Evolutionary conservation across 495 filamentous ascomycete species (phyloP).

Genomic region (Aspergillus cavernicola): DNA sequence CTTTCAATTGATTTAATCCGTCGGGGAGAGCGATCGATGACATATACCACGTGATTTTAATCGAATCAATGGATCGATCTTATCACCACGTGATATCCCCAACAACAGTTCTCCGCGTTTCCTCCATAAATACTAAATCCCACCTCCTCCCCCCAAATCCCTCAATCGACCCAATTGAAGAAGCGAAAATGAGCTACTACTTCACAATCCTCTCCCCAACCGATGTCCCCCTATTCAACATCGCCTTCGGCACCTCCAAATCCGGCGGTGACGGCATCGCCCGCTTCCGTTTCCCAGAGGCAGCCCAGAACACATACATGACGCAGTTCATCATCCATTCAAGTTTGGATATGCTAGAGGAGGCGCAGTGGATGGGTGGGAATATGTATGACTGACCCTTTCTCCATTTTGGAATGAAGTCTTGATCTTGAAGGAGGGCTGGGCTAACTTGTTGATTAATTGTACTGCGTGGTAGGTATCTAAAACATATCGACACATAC

Average conservation of each 20-base stretch:
- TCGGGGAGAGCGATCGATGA: no score
- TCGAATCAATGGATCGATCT: not conserved
- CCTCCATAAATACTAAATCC: not conserved
- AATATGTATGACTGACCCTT: conserved; percentile 69
- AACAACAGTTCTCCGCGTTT: not conserved
- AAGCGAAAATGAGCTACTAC: conserved; percentile 80
- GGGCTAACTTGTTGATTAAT: no score
- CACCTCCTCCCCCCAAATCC: no score
- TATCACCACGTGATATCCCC: conserved; percentile 24
- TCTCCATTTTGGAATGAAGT: not conserved
- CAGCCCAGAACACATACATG: conserved; percentile 85
- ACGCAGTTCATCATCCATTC: conserved; percentile 97
- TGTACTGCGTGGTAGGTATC: conserved; percentile 69
- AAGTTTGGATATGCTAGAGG: conserved; percentile 88
- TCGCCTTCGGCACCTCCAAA: conserved; percentile 94
- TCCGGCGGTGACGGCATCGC: conserved; percentile 87
- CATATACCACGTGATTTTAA: not conserved
- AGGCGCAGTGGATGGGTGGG: conserved; percentile 83
- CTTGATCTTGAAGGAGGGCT: no score
- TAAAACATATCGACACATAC: conserved; percentile 92
- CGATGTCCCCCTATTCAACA: conserved; percentile 91
- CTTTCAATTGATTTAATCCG: no score
- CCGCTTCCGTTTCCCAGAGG: conserved; percentile 70
- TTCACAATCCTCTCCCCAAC: conserved; percentile 92
- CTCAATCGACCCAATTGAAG: not conserved